These are phyloP conservation scores for Ganoderma sp. DNA, from an alignment of 1,284 basidiomycete species.

Conservation along the genomic window DNA sequence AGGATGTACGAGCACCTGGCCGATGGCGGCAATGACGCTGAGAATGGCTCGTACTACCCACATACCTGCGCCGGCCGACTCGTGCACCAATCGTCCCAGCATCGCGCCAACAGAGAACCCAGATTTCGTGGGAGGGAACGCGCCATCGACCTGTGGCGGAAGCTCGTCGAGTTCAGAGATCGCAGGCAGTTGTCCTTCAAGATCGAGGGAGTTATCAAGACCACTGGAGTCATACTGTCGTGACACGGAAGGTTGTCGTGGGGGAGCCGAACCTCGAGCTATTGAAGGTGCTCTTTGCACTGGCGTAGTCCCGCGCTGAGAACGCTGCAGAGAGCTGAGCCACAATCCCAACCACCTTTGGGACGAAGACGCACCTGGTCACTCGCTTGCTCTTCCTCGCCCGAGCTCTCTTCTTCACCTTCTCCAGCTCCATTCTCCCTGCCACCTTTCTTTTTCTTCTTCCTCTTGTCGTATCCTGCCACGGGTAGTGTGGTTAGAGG, in stretches of 20 bases:
- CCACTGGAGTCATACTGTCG: constrained; percentile 37
- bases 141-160: constrained; percentile 41
- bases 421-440: constrained; percentile 44
- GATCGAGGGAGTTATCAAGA: constrained; percentile 50
- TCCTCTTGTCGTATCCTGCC: constrained; percentile 61
- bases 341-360: neutral
- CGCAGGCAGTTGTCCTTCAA: constrained; percentile 57
- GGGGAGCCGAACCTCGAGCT: constrained; percentile 43
- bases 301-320: constrained; percentile 30
- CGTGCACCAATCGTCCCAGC: constrained; percentile 54
- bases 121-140: constrained; percentile 32
- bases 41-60: constrained; percentile 36
- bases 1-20: constrained; percentile 51
- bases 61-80: constrained; percentile 37
- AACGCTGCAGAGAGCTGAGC: constrained; percentile 30
- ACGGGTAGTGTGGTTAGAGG: constrained; percentile 71
- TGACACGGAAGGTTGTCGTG: constrained; percentile 38
- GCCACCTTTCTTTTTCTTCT: constrained; percentile 47
- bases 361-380: constrained; percentile 43
- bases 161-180: constrained; percentile 61
- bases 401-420: constrained; percentile 53
- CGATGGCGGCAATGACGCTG: constrained; percentile 40
- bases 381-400: constrained; percentile 40
- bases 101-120: constrained; percentile 53
- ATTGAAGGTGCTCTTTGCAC: constrained; percentile 37